These are phyloP conservation scores for Pythium biforme DNA, from an alignment of 352 stramenopile species.

Conservation along the genomic window DNA sequence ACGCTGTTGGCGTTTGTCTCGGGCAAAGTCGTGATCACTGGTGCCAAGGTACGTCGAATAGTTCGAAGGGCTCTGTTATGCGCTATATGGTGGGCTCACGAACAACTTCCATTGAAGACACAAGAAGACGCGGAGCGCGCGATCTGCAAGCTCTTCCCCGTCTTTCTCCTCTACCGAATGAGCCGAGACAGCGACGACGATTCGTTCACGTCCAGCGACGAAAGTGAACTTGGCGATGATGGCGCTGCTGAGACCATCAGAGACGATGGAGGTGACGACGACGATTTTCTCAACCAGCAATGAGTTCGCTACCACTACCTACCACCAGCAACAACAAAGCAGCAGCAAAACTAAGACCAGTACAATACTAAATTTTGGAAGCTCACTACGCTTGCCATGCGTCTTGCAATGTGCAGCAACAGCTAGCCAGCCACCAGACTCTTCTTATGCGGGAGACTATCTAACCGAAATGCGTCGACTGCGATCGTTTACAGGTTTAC, in stretches of 20 bases:
- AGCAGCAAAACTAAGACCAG: background rate
- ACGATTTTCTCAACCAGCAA: background rate
- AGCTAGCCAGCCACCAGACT: background rate
- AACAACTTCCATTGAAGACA: background rate
- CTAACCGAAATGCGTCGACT: no score
- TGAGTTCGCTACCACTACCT: background rate
- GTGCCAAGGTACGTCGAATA: slow-evolving; percentile 69
- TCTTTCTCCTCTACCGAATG: slow-evolving; percentile 31
- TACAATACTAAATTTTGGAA: background rate
- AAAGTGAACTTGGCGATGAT: slow-evolving; percentile 7
- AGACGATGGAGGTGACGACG: slow-evolving; percentile 2
- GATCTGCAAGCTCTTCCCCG: slow-evolving; percentile 34
- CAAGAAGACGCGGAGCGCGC: slow-evolving; percentile 29
- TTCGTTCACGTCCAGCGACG: slow-evolving; percentile 6
- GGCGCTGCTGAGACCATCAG: slow-evolving; percentile 10
- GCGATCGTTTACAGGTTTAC: no score
- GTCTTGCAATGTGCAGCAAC: background rate
- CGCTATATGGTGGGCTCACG: slow-evolving; percentile 5
- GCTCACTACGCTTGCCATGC: background rate
- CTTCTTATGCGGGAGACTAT: background rate
- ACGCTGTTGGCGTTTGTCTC: slow-evolving; percentile 98
- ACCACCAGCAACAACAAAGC: background rate
- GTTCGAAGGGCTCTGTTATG: background rate
- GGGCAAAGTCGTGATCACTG: slow-evolving; percentile 97
- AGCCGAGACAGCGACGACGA: slow-evolving; percentile 15